Percentiles rank a stretch among this genome's conserved stretches.
Evolutionary conservation across 2,329 filamentous ascomycete genomes (phyloP).

Genomic region (Alternaria novae-zelandiae): DNA sequence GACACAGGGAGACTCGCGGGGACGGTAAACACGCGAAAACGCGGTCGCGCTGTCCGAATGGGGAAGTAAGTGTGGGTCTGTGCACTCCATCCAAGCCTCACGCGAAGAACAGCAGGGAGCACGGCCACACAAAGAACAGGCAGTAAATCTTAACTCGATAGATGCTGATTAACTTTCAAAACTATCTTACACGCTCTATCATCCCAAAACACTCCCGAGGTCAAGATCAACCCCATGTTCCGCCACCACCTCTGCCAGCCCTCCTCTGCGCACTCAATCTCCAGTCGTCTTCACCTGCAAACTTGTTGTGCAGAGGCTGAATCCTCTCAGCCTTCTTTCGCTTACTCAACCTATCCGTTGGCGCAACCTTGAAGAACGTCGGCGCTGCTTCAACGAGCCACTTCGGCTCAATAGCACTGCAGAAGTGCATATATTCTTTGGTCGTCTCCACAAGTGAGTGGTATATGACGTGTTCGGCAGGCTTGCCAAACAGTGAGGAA

Average conservation of each 20-base stretch:
- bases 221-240: constrained; percentile 79
- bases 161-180: background rate
- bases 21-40: constrained; percentile 31
- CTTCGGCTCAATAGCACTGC: constrained; percentile 92
- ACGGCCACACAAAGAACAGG: background rate
- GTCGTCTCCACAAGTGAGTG: constrained; percentile 89
- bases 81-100: background rate
- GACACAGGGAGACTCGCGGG: constrained; percentile 15
- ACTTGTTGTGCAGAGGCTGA: constrained; percentile 92
- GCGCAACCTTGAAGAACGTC: constrained; percentile 97
- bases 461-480: constrained; percentile 95
- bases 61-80: constrained; percentile 22
- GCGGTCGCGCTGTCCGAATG: constrained; percentile 28
- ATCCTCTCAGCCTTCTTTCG: constrained; percentile 93
- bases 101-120: background rate
- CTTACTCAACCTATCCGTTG: constrained; percentile 85
- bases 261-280: constrained; percentile 85
- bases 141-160: background rate
- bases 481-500: constrained; percentile 92
- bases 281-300: constrained; percentile 93
- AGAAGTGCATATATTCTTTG: constrained; percentile 98
- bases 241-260: constrained; percentile 84
- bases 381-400: constrained; percentile 95
- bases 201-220: background rate
- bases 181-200: background rate